These are phyloP conservation scores for Xylaria bambusicola DNA, from an alignment of 495 filamentous ascomycete species.

Conservation along the genomic window DNA sequence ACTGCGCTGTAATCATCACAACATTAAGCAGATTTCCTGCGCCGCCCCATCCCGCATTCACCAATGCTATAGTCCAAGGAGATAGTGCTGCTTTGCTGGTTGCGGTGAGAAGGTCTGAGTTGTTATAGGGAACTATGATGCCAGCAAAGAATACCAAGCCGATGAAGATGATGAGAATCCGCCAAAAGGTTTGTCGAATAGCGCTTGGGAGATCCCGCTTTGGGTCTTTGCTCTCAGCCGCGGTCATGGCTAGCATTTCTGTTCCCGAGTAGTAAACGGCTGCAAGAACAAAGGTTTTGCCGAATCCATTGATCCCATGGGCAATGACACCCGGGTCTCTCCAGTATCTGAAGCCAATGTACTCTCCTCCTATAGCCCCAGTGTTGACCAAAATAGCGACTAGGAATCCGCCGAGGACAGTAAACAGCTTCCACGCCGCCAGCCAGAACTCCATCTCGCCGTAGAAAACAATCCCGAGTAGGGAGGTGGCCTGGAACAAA, in stretches of 20 bases:
- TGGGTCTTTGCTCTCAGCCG: slow-evolving; percentile 68
- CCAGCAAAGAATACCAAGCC: slow-evolving; percentile 66
- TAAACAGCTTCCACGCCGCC: slow-evolving; percentile 44
- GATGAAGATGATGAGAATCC: slow-evolving; percentile 68
- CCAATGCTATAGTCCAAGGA: slow-evolving; percentile 58
- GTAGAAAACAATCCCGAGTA: slow-evolving; percentile 47
- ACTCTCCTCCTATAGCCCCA: slow-evolving; percentile 38
- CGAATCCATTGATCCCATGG: slow-evolving; percentile 60
- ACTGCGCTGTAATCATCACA: slow-evolving; percentile 64
- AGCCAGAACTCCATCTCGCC: slow-evolving; percentile 55
- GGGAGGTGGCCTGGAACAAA: slow-evolving; percentile 42
- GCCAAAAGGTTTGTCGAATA: slow-evolving; percentile 64
- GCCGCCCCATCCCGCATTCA: slow-evolving; percentile 59
- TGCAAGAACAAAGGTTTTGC: slow-evolving; percentile 66
- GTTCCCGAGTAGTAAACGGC: slow-evolving; percentile 74
- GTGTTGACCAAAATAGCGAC: slow-evolving; percentile 49
- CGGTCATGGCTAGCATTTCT: slow-evolving; percentile 71
- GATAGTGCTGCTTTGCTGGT: slow-evolving; percentile 55
- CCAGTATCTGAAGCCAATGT: slow-evolving; percentile 64
- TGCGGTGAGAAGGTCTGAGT: slow-evolving; percentile 50
- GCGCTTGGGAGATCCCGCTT: slow-evolving; percentile 64
- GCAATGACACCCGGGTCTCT: slow-evolving; percentile 63
- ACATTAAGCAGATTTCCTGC: slow-evolving; percentile 70
- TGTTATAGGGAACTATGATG: slow-evolving; percentile 55
- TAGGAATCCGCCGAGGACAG: slow-evolving; percentile 49